Base-by-base conservation (phyloP, 441 rosid species). In the Lepidium campestre region DNA sequence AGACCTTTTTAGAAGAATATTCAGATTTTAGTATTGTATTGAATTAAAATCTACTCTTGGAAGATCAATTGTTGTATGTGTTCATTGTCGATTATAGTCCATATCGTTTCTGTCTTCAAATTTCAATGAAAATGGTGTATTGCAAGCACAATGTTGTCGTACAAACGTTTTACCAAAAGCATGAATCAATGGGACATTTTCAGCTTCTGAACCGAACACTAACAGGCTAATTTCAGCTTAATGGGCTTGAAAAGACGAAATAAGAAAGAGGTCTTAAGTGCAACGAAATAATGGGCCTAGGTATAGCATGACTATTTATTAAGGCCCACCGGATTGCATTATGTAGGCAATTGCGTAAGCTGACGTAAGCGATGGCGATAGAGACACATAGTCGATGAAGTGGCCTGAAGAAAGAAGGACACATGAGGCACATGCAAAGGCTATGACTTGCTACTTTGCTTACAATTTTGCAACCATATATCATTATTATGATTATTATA, bases 361-460 rank as follows among this genome's bases (percentile, higher is more conserved):
- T 22, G 34, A 47, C 60, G 32, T 48, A 18, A 57, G 52, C 53
- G 32, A 18, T 39, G 39, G 22, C 54, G 52, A 47, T 31, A 15
- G 46, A 29, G 67, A 65, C 66, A 58, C 71, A 66, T 49, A 49
- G 65, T 25, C 0, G n/a, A 41, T 64, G 65, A 64, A 20, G 56
- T 72, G 76, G 71, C 19, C 11, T 1, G 5, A 36, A 40, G 34
- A 10, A 15, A 1, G 22, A 29, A 17, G 5, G 54, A 65, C 76
- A 65, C 67, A 48, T 36, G 66, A 65, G 54, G 60, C 53, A 48
- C 75, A 72, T 72, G 75, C 75, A 72, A 57, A 65, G 67, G 76
- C 61, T 10, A 13, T 57, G 39, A 57, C 37, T 63, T 63, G 36
- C 22, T 17, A 32, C 62, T 34, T 34, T 36, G 18, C 47, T 40